A percentile compares a stretch with the other conserved stretches of the same genome.
Evolutionary conservation across 176 grass and related monocot genomes (phyloP).

Genomic region (Raddia distichophylla): DNA sequence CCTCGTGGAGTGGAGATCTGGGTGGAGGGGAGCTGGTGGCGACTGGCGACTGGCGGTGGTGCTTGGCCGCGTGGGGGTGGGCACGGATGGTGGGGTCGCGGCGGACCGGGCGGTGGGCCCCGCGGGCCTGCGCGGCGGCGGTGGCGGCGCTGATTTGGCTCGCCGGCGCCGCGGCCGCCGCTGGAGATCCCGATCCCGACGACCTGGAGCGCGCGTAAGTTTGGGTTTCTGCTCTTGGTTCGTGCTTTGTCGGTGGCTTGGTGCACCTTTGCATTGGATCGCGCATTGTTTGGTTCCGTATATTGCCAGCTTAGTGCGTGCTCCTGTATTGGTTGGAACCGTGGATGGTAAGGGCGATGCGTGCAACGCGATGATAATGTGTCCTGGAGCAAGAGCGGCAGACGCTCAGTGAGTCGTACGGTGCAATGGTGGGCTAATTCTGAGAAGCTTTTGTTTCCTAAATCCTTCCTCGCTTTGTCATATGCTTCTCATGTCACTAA

Average conservation of each 20-base stretch:
- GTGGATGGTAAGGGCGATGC: not conserved
- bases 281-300: constrained; percentile 22
- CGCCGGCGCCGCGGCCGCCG: constrained; percentile 31
- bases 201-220: constrained; percentile 86
- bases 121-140: constrained; percentile 37
- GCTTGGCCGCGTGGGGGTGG: not conserved
- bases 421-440: not conserved
- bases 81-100: constrained; percentile 21
- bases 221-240: not conserved
- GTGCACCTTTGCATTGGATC: constrained; percentile 3
- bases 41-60: not conserved
- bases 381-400: not conserved
- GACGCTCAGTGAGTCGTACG: not conserved
- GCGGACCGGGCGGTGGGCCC: constrained; percentile 36
- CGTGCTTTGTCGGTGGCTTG: not conserved
- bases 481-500: not conserved
- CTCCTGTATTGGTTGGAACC: not conserved
- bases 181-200: constrained; percentile 60
- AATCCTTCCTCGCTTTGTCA: not conserved
- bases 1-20: constrained; percentile 37
- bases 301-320: not conserved
- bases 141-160: constrained; percentile 47
- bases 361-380: not conserved
- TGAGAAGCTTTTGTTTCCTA: not conserved
- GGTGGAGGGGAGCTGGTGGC: not conserved